Conservation (phyloP, 352 stramenopile genomes). For the Phytophthora multivora region DNA sequence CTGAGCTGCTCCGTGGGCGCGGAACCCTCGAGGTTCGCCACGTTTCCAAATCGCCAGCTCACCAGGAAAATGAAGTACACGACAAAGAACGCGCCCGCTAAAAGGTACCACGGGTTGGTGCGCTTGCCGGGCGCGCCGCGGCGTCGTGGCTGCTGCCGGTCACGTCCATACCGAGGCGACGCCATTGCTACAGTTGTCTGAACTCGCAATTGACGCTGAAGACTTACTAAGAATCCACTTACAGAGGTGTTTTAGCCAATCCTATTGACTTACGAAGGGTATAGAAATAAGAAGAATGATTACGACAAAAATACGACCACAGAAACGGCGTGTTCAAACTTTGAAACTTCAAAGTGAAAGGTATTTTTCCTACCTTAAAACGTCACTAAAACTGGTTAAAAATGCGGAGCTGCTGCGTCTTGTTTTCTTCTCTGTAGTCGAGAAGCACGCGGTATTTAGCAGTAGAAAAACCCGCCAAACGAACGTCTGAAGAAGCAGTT, state of each 20-base stretch:
- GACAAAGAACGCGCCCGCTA: slow-evolving; percentile 25
- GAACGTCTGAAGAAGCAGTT: neutral
- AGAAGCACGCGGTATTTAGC: slow-evolving; percentile 13
- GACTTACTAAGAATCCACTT: too few species aligned
- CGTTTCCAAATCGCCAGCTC: slow-evolving; percentile 24
- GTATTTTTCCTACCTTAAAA: too few species aligned
- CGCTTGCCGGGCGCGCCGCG: slow-evolving; percentile 16
- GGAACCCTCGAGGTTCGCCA: slow-evolving; percentile 15
- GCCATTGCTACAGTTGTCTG: slow-evolving; percentile 20
- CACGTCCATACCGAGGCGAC: slow-evolving; percentile 29
- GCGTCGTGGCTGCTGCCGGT: slow-evolving; percentile 19
- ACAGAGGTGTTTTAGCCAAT: neutral
- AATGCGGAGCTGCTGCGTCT: too few species aligned
- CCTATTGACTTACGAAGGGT: too few species aligned
- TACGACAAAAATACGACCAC: slow-evolving; percentile 1
- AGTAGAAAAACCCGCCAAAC: slow-evolving; percentile 41
- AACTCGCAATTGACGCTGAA: slow-evolving; percentile 9
- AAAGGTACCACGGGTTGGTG: slow-evolving; percentile 20
- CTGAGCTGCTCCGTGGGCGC: slow-evolving; percentile 34
- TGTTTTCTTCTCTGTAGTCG: too few species aligned
- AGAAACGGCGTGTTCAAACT: slow-evolving; percentile 1
- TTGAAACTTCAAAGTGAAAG: too few species aligned
- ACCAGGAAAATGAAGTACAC: slow-evolving; percentile 38
- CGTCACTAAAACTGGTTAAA: too few species aligned
- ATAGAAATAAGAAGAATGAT: neutral